phyloP scores from a whole-genome alignment of 306 rosid species.

The Alnus glutinosa region DNA sequence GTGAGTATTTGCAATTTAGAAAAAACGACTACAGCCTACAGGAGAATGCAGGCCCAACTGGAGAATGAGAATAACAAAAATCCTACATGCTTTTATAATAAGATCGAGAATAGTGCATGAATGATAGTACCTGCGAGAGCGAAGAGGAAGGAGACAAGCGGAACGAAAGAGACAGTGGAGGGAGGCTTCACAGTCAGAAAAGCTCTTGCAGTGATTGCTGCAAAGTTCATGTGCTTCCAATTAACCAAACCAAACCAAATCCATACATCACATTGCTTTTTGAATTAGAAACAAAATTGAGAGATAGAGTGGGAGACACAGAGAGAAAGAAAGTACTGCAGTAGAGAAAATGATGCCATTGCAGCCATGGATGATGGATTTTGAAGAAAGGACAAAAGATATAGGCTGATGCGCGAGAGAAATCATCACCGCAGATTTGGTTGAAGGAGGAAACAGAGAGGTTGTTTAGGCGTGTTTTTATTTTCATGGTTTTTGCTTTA shows the following conservation, averaged over 20 bases:
- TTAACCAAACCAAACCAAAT: constrained; percentile 10
- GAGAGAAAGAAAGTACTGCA: constrained; percentile 38
- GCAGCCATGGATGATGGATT: constrained; percentile 57
- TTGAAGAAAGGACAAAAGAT: neutral
- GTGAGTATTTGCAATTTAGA: neutral
- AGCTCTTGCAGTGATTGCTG: constrained; percentile 47
- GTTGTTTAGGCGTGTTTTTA: too few relatives aligned
- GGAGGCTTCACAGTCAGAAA: constrained; percentile 44
- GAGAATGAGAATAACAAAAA: neutral
- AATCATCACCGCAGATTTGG: neutral
- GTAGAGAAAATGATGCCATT: constrained; percentile 40
- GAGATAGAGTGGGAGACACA: neutral
- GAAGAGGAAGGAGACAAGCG: constrained; percentile 25
- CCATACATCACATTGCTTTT: constrained; percentile 12
- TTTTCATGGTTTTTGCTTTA: too few relatives aligned
- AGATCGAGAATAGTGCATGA: neutral
- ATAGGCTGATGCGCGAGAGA: neutral
- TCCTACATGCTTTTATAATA: neutral
- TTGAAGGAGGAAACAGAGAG: too few relatives aligned
- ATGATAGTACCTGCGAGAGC: constrained; percentile 45
- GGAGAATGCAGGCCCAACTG: neutral
- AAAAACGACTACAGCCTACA: neutral
- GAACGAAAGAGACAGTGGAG: constrained; percentile 32
- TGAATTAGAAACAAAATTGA: neutral
- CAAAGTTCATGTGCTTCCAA: constrained; percentile 45